Evolutionary conservation across 2,329 filamentous ascomycete species (phyloP).

Genomic region (Fusarium temperatum): DNA sequence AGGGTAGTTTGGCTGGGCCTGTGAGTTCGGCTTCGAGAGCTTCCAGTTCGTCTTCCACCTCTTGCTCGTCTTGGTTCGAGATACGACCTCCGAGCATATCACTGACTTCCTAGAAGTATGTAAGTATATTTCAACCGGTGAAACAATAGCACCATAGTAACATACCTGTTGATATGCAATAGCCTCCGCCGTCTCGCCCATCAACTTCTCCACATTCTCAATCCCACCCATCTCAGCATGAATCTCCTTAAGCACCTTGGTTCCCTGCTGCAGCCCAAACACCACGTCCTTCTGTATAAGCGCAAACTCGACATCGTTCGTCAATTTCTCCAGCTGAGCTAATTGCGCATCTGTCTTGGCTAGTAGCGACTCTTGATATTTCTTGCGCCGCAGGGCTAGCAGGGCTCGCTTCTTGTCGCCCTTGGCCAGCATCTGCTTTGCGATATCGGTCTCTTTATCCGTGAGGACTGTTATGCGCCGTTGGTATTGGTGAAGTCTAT

Average conservation of each 20-base stretch:
- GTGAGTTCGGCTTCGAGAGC: constrained; percentile 68
- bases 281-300: constrained; percentile 96
- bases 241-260: constrained; percentile 87
- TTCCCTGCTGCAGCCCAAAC: constrained; percentile 92
- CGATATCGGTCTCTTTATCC: constrained; percentile 85
- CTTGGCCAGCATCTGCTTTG: constrained; percentile 80
- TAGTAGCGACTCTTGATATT: constrained; percentile 93
- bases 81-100: constrained; percentile 89
- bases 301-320: constrained; percentile 91
- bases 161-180: constrained; percentile 87
- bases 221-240: constrained; percentile 96
- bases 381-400: constrained; percentile 90
- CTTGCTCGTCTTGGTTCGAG: constrained; percentile 94
- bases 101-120: constrained; percentile 76
- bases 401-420: constrained; percentile 85
- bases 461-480: constrained; percentile 88
- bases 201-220: constrained; percentile 91
- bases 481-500: constrained; percentile 97
- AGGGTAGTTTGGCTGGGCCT: constrained; percentile 41
- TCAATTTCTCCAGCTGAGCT: constrained; percentile 91
- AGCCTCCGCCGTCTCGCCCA: constrained; percentile 91
- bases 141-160: neutral
- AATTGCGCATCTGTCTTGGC: constrained; percentile 91
- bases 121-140: constrained; percentile 4
- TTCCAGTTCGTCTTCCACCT: constrained; percentile 94